phyloP scores from a whole-genome alignment of 208 protist species.

The Leishmania braziliensis region DNA sequence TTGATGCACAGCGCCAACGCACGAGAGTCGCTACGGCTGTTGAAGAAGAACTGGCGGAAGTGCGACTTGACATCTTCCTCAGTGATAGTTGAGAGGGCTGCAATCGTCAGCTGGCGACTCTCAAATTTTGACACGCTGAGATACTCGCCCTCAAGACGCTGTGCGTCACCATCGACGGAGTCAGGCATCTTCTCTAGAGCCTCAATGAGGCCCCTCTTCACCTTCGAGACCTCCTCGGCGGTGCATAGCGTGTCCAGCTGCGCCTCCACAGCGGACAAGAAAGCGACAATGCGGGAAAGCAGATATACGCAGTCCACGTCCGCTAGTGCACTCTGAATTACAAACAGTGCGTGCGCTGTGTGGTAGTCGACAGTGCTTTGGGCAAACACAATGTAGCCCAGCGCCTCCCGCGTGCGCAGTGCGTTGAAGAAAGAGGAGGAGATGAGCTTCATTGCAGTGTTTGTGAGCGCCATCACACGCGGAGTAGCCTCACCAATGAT shows the following conservation, averaged over 20 bases:
- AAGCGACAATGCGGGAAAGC: constrained; percentile 77
- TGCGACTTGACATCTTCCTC: constrained; percentile 39
- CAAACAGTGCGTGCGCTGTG: constrained; percentile 48
- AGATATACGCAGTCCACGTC: constrained; percentile 65
- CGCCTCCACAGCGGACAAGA: constrained; percentile 49
- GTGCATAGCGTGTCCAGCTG: constrained; percentile 45
- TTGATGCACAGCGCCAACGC: constrained; percentile 55
- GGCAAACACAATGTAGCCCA: constrained; percentile 82
- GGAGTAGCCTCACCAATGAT: constrained; percentile 59
- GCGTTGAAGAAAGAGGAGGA: constrained; percentile 71
- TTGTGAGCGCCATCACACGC: constrained; percentile 34
- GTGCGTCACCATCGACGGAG: constrained; percentile 43
- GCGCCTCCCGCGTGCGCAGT: constrained; percentile 73
- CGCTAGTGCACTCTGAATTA: constrained; percentile 58
- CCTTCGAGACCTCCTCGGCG: constrained; percentile 34
- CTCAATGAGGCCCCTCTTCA: constrained; percentile 46
- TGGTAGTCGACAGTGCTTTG: constrained; percentile 18
- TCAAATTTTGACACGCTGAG: constrained; percentile 33
- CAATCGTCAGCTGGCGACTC: constrained; percentile 42
- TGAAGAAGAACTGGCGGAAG: constrained; percentile 44
- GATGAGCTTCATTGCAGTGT: constrained; percentile 43
- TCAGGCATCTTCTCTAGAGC: constrained; percentile 50
- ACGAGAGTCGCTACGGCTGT: constrained; percentile 32
- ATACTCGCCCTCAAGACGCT: constrained; percentile 37
- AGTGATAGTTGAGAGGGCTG: constrained; percentile 36